Conservation (phyloP, 768 basidiomycete species). For the Arthromyces matolae region DNA sequence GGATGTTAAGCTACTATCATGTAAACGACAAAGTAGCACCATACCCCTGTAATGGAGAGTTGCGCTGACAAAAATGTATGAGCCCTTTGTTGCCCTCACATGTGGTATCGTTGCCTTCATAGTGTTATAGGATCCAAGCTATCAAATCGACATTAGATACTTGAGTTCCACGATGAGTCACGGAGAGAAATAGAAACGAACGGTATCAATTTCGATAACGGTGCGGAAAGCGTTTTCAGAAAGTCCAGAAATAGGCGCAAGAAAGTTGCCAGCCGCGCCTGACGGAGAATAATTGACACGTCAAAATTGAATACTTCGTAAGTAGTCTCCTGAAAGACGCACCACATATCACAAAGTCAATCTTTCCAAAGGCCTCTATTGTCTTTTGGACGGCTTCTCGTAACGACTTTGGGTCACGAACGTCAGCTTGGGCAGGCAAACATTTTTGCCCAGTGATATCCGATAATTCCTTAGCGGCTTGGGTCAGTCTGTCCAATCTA, state of each 20-base stretch:
- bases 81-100: conserved; percentile 66
- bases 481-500: conserved; percentile 68
- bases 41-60: conserved; percentile 82
- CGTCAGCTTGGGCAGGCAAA: conserved; percentile 75
- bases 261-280: conserved; percentile 97
- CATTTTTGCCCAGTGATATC: conserved; percentile 67
- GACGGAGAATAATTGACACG: no score
- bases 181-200: no score
- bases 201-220: conserved; percentile 92
- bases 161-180: no score
- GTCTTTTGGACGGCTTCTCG: conserved; percentile 72
- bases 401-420: conserved; percentile 71
- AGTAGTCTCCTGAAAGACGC: conserved; percentile 23
- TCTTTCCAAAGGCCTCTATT: conserved; percentile 73
- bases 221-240: conserved; percentile 91
- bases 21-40: conserved; percentile 16
- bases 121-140: conserved; percentile 93
- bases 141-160: conserved; percentile 1
- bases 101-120: conserved; percentile 86
- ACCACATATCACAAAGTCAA: conserved; percentile 97
- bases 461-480: conserved; percentile 69
- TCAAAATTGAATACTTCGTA: no score
- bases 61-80: conserved; percentile 88
- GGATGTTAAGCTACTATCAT: not conserved
- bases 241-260: conserved; percentile 78